Base-by-base conservation (phyloP, 2,329 filamentous ascomycete genomes). In the Claviceps lovelessii region DNA sequence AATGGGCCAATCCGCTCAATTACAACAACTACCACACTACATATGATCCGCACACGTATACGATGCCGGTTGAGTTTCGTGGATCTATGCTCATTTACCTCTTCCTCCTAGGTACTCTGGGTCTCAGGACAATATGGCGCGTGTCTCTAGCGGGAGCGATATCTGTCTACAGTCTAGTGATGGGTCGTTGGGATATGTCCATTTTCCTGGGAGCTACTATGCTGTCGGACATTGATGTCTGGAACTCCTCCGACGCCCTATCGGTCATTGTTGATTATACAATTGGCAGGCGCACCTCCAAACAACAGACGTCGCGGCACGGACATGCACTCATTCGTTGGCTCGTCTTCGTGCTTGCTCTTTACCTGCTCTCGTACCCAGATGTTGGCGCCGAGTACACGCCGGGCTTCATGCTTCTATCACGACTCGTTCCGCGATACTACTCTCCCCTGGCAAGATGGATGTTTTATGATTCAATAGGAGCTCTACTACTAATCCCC, bases 1-100 rank as follows among this genome's bases (percentile, higher is more conserved):
- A 72, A 53, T 72, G 70, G 70, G 70, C 67, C 11, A 72, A 72
- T 46, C 68, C 68, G 1, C 72, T 71, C 63, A 70, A 67, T 58
- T 71, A 69, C 50, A 64, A 65, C 6, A 66, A 69, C 35, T 69
- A 70, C 46, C 67, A 72, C 50, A 61, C 68, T 11, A 68, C 70
- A 6, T 72, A 72, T 55, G 70, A 72, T 53, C 70, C 70, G 7
- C 70, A 72, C 52, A 70, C 68, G 0, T 72, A 68, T 49, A 72
- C 70, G 4, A 72, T 72, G 23, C 70, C 70, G 2, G 71, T 72
- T 65, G 70, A 72, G 50, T 61, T 72, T 4, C 67, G 70, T 3
- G 70, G 70, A 1, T 72, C 69, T 1, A 71, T 72, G 65, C 57
- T 71, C 35, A 54, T 72, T 39, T 72, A 72, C 62, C 56, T 71